These are phyloP conservation scores for Betula pendula DNA, from an alignment of 306 rosid species.

Conservation along the genomic window DNA sequence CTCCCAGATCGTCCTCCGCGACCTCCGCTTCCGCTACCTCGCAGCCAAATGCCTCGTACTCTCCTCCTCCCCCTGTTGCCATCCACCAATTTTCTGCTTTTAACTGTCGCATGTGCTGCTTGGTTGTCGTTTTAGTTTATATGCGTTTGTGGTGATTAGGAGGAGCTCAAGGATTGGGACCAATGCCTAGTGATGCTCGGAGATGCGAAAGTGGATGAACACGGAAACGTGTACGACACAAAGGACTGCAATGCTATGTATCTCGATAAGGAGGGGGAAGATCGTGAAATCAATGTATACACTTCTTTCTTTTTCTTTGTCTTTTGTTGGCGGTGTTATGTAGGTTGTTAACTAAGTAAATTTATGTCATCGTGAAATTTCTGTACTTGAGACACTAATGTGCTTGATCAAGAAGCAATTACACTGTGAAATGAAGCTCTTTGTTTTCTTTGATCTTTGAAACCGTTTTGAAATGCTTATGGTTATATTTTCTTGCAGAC, in stretches of 20 bases:
- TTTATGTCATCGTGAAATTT: not conserved
- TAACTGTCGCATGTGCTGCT: not conserved
- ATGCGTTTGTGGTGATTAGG: constrained; percentile 37
- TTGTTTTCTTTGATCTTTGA: not conserved
- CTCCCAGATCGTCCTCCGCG: constrained; percentile 81
- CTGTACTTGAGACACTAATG: not conserved
- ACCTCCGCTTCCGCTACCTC: constrained; percentile 93
- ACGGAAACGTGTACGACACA: constrained; percentile 63
- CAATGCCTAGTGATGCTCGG: constrained; percentile 84
- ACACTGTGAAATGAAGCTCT: not conserved
- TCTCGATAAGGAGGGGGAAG: constrained; percentile 83
- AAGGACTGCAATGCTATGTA: constrained; percentile 73
- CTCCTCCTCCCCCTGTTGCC: too few relatives aligned
- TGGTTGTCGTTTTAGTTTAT: not conserved
- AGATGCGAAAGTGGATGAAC: constrained; percentile 79
- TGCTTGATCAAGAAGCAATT: not conserved
- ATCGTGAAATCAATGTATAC: constrained; percentile 84
- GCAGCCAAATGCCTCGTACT: constrained; percentile 85
- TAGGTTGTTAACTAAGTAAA: not conserved
- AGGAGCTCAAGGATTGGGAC: constrained; percentile 96
- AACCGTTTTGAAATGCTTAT: not conserved
- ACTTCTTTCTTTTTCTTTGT: not conserved
- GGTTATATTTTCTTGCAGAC: not conserved
- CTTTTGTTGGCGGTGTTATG: not conserved
- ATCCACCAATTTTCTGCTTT: too few relatives aligned